Conservation (phyloP, 2,329 filamentous ascomycete genomes). For the Claviceps paspali region DNA sequence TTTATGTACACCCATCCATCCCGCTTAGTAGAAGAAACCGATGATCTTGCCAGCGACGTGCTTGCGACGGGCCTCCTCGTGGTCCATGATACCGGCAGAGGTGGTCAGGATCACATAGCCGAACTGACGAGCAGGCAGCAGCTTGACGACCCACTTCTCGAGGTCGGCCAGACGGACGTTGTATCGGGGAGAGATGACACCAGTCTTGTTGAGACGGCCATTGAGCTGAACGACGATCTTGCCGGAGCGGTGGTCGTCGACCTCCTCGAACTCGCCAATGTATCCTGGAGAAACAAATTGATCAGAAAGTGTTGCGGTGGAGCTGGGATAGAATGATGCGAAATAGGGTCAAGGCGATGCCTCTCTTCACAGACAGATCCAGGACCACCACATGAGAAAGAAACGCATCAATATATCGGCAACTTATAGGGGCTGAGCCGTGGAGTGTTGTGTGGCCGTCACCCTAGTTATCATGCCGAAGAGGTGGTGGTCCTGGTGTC, state of each 20-base stretch:
- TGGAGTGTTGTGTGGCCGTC: constrained; percentile 60
- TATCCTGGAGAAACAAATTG: constrained; percentile 51
- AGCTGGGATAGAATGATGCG: constrained; percentile 63
- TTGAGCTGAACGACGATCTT: constrained; percentile 99
- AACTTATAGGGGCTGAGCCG: constrained; percentile 99
- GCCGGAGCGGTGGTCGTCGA: constrained; percentile 98
- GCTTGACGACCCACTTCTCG: constrained; percentile 99
- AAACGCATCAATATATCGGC: constrained; percentile 63
- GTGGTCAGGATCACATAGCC: constrained; percentile 98
- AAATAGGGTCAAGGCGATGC: constrained; percentile 7
- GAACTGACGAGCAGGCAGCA: constrained; percentile 98
- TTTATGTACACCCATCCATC: constrained; percentile 7
- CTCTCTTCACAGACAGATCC: constrained; percentile 34
- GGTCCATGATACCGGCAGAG: constrained; percentile 99
- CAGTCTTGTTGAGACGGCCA: constrained; percentile 95
- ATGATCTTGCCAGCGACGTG: constrained; percentile 99
- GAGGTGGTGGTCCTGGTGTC: constrained; percentile 10
- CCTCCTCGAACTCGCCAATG: constrained; percentile 99
- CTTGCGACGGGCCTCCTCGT: constrained; percentile 98
- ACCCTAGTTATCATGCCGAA: constrained; percentile 99
- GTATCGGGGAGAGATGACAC: constrained; percentile 98
- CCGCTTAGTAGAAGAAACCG: constrained; percentile 90
- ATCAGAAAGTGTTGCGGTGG: constrained; percentile 68
- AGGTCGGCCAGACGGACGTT: constrained; percentile 95
- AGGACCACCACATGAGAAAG: constrained; percentile 58